Base-by-base conservation (phyloP, 768 basidiomycete genomes). In the Rhizopogon salebrosus region DNA sequence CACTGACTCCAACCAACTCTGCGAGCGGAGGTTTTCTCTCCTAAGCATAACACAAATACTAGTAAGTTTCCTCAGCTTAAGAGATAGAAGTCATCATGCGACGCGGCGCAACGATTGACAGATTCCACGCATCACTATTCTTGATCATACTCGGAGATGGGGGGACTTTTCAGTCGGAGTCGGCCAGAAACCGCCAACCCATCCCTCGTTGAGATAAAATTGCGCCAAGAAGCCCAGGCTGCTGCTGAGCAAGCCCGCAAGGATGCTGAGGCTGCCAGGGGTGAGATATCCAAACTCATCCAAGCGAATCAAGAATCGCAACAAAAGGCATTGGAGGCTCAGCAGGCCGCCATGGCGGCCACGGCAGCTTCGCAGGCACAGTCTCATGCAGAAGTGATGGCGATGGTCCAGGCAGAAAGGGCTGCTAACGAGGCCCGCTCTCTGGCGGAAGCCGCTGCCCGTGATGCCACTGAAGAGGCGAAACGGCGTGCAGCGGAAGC, bases 391-490 rank as follows among this genome's bases (percentile, higher is more conserved):
- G 41, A 31, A 22, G 31, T 14, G 50, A 31, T 51, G 39, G 50
- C 50, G 5, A 42, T 43, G 16, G 1, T 48, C 3, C 20, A 51
- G 20, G 45, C 43, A 2, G 50, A 51, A 34, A 23, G 50, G 13
- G 31, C 27, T 2, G 49, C 24, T 0, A 56, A 62, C 3, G 42
- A 49, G 11, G 45, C 42, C 3, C 62, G 41, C 4, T 37, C 54
- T 0, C 9, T 16, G 1, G 57, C 53, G 5, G 56, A 60, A 29
- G 24, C 39, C 18, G 57, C 43, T 1, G 63, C 31, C 6, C 48
- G 8, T 24, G 42, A 38, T 3, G 55, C 61, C 1, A 35, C 14
- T 20, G 54, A 41, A 9, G 45, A 51, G 29, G 45, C 48, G 0
- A 8, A 49, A 13, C 16, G 36, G 20, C 40, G 52, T 9, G 36